These are phyloP conservation scores for Knoxia roxburghii DNA, from an alignment of 257 asterid genomes.

Conservation along the genomic window DNA sequence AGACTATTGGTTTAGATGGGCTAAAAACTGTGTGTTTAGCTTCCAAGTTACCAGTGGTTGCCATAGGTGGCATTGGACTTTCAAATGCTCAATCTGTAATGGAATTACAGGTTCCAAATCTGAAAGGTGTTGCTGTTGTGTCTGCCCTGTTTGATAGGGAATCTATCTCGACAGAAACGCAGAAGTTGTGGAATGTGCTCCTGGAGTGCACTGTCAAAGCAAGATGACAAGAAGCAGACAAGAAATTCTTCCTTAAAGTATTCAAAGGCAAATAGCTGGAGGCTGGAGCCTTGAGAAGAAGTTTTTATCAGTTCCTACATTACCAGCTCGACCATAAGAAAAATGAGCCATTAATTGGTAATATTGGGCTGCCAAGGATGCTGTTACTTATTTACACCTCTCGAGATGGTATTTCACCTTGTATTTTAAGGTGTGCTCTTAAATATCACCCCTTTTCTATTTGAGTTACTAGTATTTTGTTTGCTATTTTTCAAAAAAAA, in stretches of 20 bases:
- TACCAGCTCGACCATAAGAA: too few species aligned
- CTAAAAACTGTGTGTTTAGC: constrained; percentile 51
- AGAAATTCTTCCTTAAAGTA: neutral
- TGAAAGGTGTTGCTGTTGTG: constrained; percentile 88
- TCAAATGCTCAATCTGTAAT: constrained; percentile 58
- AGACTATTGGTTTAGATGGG: constrained; percentile 69
- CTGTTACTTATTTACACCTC: neutral
- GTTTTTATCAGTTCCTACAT: too few species aligned
- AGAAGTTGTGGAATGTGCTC: constrained; percentile 37
- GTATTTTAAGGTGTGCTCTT: too few species aligned
- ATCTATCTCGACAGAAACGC: constrained; percentile 50
- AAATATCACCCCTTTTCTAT: too few species aligned
- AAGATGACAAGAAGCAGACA: constrained; percentile 9
- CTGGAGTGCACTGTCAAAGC: constrained; percentile 19
- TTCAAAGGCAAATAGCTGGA: neutral
- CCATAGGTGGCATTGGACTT: constrained; percentile 78
- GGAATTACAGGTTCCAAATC: constrained; percentile 49
- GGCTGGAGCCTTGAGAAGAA: too few species aligned
- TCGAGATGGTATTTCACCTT: too few species aligned
- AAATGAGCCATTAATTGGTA: neutral
- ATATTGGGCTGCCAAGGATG: neutral
- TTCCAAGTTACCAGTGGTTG: constrained; percentile 89
- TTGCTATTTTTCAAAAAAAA: too few species aligned
- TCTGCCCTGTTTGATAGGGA: constrained; percentile 85
- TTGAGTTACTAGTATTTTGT: too few species aligned